Conservation (phyloP, 352 stramenopile species). For the Phytophthora syringae region DNA sequence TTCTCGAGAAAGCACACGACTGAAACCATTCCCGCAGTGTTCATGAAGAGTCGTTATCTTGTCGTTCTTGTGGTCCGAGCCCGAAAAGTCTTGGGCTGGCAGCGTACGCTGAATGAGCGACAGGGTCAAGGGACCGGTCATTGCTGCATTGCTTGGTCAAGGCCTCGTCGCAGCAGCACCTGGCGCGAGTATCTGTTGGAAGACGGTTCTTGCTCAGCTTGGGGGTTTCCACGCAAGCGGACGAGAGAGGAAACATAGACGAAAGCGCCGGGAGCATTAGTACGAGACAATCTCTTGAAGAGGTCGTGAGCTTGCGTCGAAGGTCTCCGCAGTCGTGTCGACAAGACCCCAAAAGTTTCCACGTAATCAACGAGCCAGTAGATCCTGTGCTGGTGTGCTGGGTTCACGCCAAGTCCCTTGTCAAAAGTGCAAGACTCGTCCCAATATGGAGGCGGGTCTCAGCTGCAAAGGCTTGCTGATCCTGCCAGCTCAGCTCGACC, state of each 20-base stretch:
- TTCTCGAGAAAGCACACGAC: background rate
- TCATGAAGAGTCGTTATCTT: too few relatives aligned
- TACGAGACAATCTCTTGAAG: background rate
- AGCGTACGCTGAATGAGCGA: background rate
- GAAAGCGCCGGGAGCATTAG: conserved; percentile 1
- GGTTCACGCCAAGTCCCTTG: conserved; percentile 32
- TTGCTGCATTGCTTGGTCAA: background rate
- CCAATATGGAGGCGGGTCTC: conserved; percentile 26
- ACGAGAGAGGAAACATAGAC: conserved; percentile 11
- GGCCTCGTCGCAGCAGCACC: background rate
- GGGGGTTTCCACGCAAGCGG: conserved; percentile 1
- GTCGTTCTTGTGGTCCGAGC: too few relatives aligned
- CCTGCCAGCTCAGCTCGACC: conserved; percentile 17
- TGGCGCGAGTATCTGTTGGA: conserved; percentile 11
- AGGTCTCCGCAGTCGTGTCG: conserved; percentile 2
- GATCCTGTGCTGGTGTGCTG: too few relatives aligned
- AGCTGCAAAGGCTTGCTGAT: conserved; percentile 20
- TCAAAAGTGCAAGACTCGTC: conserved; percentile 32
- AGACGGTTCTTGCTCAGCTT: conserved; percentile 21
- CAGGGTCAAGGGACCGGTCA: background rate
- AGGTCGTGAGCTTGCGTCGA: conserved; percentile 3
- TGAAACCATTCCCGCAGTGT: background rate
- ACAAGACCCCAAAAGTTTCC: conserved; percentile 21
- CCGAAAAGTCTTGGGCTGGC: too few relatives aligned
- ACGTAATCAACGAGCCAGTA: conserved; percentile 28